Evolutionary conservation across 1,284 basidiomycete species (phyloP).

Genomic region (Cryptococcus sp.): DNA sequence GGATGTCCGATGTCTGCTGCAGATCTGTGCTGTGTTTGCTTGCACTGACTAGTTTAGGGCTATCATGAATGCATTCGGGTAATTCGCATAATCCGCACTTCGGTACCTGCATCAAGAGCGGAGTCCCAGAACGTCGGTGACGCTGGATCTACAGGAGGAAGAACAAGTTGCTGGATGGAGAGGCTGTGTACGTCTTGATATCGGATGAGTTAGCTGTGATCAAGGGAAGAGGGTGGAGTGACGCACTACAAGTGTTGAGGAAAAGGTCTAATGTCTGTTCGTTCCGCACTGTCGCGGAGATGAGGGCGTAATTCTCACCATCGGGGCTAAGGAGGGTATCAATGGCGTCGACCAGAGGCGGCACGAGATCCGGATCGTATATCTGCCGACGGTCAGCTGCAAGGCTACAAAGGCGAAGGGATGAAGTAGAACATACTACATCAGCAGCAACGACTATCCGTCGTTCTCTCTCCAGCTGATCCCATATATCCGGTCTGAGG

Average conservation of each 20-base stretch:
- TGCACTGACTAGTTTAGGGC: neutral
- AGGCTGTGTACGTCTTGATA: slow-evolving; percentile 6
- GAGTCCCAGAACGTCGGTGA: slow-evolving; percentile 48
- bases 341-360: slow-evolving; percentile 45
- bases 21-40: neutral
- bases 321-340: slow-evolving; percentile 24
- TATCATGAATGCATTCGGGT: neutral
- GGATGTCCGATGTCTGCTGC: slow-evolving; percentile 5
- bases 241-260: slow-evolving; percentile 36
- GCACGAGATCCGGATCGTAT: slow-evolving; percentile 52
- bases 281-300: slow-evolving; percentile 53
- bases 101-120: slow-evolving; percentile 38
- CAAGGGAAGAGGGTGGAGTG: too few relatives aligned
- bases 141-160: slow-evolving; percentile 25
- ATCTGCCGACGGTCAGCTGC: slow-evolving; percentile 21
- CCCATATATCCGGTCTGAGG: slow-evolving; percentile 30
- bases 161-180: slow-evolving; percentile 16
- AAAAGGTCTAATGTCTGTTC: slow-evolving; percentile 46
- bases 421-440: slow-evolving; percentile 37
- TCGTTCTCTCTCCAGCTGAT: slow-evolving; percentile 9
- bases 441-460: slow-evolving; percentile 50
- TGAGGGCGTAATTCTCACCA: slow-evolving; percentile 25
- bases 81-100: slow-evolving; percentile 40
- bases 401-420: too few relatives aligned
- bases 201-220: neutral